These are phyloP conservation scores for Candida xiaguanensis DNA, from an alignment of 805 yeast genomes.

Conservation along the genomic window DNA sequence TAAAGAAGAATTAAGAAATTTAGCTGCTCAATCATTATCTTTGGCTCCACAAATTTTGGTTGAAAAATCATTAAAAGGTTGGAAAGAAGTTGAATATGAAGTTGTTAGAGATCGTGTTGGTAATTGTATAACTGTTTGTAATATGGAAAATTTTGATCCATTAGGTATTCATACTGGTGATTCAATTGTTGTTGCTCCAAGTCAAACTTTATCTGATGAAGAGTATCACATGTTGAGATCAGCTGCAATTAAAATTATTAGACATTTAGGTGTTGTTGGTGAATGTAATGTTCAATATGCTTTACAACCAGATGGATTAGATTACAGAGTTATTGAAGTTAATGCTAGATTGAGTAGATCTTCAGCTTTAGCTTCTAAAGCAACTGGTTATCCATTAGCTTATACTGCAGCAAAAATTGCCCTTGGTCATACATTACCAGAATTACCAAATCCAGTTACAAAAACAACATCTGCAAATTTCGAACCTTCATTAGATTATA, in stretches of 20 bases:
- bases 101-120: constrained; percentile 95
- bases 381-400: constrained; percentile 98
- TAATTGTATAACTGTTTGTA: constrained; percentile 97
- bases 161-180: constrained; percentile 98
- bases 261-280: constrained; percentile 98
- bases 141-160: constrained; percentile 99
- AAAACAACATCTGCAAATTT: constrained; percentile 94
- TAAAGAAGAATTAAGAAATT: constrained; percentile 75
- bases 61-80: constrained; percentile 95
- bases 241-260: constrained; percentile 95
- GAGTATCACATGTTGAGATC: constrained; percentile 97
- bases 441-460: constrained; percentile 93
- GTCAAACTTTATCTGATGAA: constrained; percentile 94
- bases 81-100: constrained; percentile 99
- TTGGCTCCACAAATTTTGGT: constrained; percentile 93
- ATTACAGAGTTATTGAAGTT: constrained; percentile 94
- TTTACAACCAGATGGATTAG: constrained; percentile 91
- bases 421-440: constrained; percentile 90
- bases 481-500: constrained; percentile 94
- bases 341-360: constrained; percentile 96
- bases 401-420: constrained; percentile 98
- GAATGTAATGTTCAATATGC: constrained; percentile 99
- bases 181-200: constrained; percentile 97
- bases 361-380: constrained; percentile 96
- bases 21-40: constrained; percentile 85